Base-by-base conservation (phyloP, 2,329 filamentous ascomycete genomes). In the Thyridium curvatum region DNA sequence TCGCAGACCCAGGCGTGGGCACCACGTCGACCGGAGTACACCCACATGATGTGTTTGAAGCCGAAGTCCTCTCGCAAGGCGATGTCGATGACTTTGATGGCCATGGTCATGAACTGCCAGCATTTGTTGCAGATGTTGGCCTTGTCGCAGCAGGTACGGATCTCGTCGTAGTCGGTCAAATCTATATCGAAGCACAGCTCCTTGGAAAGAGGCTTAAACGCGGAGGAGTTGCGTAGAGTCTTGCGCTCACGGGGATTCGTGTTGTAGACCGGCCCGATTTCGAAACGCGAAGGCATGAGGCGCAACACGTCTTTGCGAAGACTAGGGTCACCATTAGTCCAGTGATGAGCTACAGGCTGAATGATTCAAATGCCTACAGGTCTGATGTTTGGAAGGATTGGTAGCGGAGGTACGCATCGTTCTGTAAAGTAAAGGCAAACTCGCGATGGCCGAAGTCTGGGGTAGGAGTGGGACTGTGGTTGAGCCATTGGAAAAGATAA, bases 101-200 rank as follows among this genome's bases (percentile, higher is more conserved):
- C 86, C 89, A 98, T 97, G 17, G 87, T 95, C 52, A 95, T 94
- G 61, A 97, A 98, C 36, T 84, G 74, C 93, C 93, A 98, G 66
- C 93, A 98, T 59, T 90, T 93, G 48, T 72, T 74, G 60, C 93
- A 98, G 48, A 98, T 97, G 51, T 86, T 94, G 8, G 91, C 88
- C 58, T 91, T 90, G 53, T 83, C 81, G 60, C 93, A 98, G 65
- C 93, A 98, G 18, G 90, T 96, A 50, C 93, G 82, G 47, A 98
- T 86, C 48, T 94, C 88, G 59, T 98, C 93, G 64, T 98, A 98
- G 65, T 97, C 93, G 39, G 93, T 97, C 77, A 98, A 77, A 76
- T 98, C 93, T 53, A 98, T 97, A 83, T 98, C 93, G 62, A 98
- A 97, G 52, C 95, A 95, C 30, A 98, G 69, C 61, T 98, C 93